Conservation (phyloP, 2,329 filamentous ascomycete species). For the Cladosporium sp. region DNA sequence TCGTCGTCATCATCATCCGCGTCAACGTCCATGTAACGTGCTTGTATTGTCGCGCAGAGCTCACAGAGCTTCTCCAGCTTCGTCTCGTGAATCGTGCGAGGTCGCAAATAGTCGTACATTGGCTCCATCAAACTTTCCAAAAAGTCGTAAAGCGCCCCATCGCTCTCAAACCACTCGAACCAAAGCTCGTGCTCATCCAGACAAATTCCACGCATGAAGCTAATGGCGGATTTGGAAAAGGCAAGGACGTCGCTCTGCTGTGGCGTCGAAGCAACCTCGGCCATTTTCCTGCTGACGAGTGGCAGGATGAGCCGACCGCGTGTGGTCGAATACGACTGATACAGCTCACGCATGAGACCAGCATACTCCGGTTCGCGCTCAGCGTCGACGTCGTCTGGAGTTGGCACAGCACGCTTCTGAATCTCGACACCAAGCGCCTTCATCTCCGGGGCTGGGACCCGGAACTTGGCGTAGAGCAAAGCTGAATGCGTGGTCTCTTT, state of each 20-base stretch:
- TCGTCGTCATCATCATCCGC: conserved; percentile 49
- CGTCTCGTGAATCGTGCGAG: conserved; percentile 60
- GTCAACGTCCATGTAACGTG: conserved; percentile 53
- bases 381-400: conserved; percentile 34
- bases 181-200: conserved; percentile 63
- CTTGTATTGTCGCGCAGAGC: conserved; percentile 59
- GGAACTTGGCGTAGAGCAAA: conserved; percentile 64
- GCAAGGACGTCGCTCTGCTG: conserved; percentile 58
- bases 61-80: conserved; percentile 62
- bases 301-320: conserved; percentile 54
- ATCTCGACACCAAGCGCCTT: conserved; percentile 62
- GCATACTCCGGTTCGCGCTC: conserved; percentile 60
- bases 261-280: conserved; percentile 50
- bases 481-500: conserved; percentile 69
- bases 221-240: conserved; percentile 59
- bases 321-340: conserved; percentile 56
- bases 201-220: conserved; percentile 59
- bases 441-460: conserved; percentile 58
- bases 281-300: conserved; percentile 56
- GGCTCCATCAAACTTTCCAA: conserved; percentile 62
- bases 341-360: conserved; percentile 58
- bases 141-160: conserved; percentile 58
- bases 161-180: conserved; percentile 60
- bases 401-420: conserved; percentile 57
- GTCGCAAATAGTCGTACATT: conserved; percentile 59